Evolutionary conservation across 176 grass and related monocot genomes (phyloP).

Genomic region (Carex myosuroides): DNA sequence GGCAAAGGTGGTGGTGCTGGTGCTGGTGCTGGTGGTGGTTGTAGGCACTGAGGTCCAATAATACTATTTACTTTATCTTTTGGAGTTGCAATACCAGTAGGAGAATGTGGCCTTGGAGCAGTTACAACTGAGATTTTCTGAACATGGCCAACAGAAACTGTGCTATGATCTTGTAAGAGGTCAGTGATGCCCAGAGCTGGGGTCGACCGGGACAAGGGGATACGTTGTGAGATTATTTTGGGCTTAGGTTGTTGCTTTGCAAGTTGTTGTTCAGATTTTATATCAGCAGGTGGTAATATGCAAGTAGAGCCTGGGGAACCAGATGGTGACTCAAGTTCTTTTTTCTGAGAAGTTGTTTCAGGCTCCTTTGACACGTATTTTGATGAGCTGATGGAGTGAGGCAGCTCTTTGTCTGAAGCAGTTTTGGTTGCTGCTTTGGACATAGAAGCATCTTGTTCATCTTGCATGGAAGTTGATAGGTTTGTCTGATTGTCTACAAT

Average conservation of each 20-base stretch:
- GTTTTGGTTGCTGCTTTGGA: background rate
- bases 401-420: background rate
- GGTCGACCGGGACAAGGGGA: slow-evolving; percentile 51
- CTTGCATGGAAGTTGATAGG: background rate
- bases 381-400: background rate
- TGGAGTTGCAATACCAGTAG: background rate
- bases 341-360: background rate
- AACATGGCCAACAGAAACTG: slow-evolving; percentile 20
- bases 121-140: slow-evolving; percentile 25
- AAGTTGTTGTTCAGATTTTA: slow-evolving; percentile 6
- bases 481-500: too few relatives aligned
- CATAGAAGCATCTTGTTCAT: background rate
- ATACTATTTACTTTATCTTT: slow-evolving; percentile 23
- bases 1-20: background rate
- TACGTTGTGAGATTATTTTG: slow-evolving; percentile 50
- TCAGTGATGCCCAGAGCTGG: slow-evolving; percentile 70
- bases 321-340: background rate
- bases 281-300: background rate
- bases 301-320: background rate
- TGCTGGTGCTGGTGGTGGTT: slow-evolving; percentile 20
- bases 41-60: slow-evolving; percentile 26
- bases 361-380: background rate
- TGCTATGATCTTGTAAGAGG: slow-evolving; percentile 55
- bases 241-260: slow-evolving; percentile 6
- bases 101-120: slow-evolving; percentile 22